Conservation (phyloP, 805 yeast species). For the Lachancea fermentati region DNA sequence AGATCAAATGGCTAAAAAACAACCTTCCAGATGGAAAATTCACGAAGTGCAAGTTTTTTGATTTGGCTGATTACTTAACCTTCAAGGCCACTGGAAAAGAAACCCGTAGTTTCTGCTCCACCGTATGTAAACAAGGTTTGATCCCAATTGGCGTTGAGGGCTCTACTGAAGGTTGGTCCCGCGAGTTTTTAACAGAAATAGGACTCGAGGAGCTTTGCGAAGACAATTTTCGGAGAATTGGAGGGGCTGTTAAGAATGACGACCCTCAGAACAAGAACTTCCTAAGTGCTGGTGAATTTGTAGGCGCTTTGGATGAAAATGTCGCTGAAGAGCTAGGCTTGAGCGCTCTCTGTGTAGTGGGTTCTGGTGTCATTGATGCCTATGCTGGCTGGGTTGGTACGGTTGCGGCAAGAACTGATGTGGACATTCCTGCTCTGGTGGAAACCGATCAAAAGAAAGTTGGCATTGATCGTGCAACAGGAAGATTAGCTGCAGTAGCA, state of each 20-base stretch:
- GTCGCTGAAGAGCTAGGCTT: constrained; percentile 85
- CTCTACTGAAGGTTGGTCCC: constrained; percentile 83
- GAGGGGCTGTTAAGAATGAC: constrained; percentile 72
- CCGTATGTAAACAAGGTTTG: constrained; percentile 93
- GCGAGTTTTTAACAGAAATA: constrained; percentile 61
- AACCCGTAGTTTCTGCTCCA: constrained; percentile 82
- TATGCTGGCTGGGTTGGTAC: constrained; percentile 99
- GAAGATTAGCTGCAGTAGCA: constrained; percentile 94
- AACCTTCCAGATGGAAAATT: constrained; percentile 63
- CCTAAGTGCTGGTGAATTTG: constrained; percentile 83
- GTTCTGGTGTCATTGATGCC: constrained; percentile 95
- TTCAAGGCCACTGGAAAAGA: constrained; percentile 86
- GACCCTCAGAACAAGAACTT: constrained; percentile 46
- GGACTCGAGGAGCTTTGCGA: constrained; percentile 73
- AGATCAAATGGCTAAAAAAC: constrained; percentile 92
- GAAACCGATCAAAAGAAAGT: constrained; percentile 41
- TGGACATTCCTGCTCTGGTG: constrained; percentile 43
- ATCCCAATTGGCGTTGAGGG: constrained; percentile 90
- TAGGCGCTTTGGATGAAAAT: constrained; percentile 60
- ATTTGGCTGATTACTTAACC: constrained; percentile 85
- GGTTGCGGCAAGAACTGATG: constrained; percentile 81
- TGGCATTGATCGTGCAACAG: constrained; percentile 59
- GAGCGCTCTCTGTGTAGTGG: constrained; percentile 74
- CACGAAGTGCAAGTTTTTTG: constrained; percentile 70
- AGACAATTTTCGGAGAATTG: constrained; percentile 70